Evolutionary conservation across 768 basidiomycete species (phyloP).

Genomic region (Boletus sp.): DNA sequence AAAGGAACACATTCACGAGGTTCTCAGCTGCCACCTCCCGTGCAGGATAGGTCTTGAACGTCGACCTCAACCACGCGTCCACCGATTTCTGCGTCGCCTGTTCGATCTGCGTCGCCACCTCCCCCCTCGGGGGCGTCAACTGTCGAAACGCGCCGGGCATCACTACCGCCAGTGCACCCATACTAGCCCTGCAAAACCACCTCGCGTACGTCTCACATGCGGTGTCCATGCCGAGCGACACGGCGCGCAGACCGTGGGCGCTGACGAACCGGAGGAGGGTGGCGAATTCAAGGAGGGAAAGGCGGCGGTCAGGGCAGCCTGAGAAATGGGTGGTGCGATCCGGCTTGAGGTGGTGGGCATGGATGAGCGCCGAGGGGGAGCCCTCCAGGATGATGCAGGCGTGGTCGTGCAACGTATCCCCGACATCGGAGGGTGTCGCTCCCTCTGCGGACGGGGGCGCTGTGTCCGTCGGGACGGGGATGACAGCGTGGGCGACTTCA

Average conservation of each 20-base stretch:
- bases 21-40: slow-evolving; percentile 4
- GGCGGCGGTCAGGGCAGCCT: not conserved
- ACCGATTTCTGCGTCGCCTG: not conserved
- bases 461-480: not conserved
- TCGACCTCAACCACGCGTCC: slow-evolving; percentile 3
- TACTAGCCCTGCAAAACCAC: slow-evolving; percentile 9
- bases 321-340: not conserved
- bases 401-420: slow-evolving; percentile 9
- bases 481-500: not conserved
- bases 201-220: slow-evolving; percentile 11
- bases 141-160: not conserved
- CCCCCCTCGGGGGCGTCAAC: not conserved
- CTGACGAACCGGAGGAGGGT: slow-evolving; percentile 10
- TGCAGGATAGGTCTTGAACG: slow-evolving; percentile 6
- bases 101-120: not conserved
- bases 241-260: not conserved
- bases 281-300: slow-evolving; percentile 11
- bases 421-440: not conserved
- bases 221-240: slow-evolving; percentile 7
- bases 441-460: not conserved
- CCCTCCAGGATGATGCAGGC: slow-evolving; percentile 11
- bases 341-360: not conserved
- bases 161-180: not conserved
- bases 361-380: not conserved
- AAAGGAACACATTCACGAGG: not conserved